A percentile compares a stretch with the other conserved stretches of the same genome.
Conservation (phyloP, 2,329 filamentous ascomycete genomes). For the Xylariaceae sp. region DNA sequence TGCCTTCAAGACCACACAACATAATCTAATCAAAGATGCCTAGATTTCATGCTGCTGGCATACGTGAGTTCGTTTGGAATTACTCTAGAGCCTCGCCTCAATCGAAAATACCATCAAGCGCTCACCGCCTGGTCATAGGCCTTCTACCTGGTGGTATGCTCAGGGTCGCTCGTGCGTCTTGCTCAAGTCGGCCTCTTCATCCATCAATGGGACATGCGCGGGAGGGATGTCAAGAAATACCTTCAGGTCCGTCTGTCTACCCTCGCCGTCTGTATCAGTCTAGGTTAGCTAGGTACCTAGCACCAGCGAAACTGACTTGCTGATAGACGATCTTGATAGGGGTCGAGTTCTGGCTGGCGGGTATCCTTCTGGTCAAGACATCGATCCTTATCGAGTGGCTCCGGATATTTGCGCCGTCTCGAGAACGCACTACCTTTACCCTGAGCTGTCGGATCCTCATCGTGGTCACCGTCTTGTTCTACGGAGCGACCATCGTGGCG, state of each 20-base stretch:
- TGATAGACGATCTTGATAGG: neutral
- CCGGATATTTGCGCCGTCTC: conserved; percentile 22
- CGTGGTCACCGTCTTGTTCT: conserved; percentile 16
- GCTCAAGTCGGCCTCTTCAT: neutral
- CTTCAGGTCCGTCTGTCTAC: neutral
- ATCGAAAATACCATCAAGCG: neutral
- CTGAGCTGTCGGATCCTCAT: conserved; percentile 20
- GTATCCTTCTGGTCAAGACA: neutral
- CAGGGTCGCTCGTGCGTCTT: neutral
- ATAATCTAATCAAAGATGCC: neutral
- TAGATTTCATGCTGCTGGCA: neutral
- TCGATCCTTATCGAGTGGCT: conserved; percentile 35
- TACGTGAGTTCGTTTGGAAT: neutral
- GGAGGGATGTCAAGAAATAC: neutral
- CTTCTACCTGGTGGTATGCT: neutral
- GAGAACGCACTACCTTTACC: conserved; percentile 23
- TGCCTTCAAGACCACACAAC: neutral
- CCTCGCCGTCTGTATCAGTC: neutral
- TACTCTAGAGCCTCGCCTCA: neutral
- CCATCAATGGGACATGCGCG: neutral
- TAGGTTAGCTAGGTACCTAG: neutral
- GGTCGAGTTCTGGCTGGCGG: neutral
- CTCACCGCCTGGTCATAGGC: no score
- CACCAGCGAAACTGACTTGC: neutral
- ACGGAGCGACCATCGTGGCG: conserved; percentile 16